Base-by-base conservation (phyloP, 169 alveolate genomes). In the Cryptosporidium parvum region DNA sequence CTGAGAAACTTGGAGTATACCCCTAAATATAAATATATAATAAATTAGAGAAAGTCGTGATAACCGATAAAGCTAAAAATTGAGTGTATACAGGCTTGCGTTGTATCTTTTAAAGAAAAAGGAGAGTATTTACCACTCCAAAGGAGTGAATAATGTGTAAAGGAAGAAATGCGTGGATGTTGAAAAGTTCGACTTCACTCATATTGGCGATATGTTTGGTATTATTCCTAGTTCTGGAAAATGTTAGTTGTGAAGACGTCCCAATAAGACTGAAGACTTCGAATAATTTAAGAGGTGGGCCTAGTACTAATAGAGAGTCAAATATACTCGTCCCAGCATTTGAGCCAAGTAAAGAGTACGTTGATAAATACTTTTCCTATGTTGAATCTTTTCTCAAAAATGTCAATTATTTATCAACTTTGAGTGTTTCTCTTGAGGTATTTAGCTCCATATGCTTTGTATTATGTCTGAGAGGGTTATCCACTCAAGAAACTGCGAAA, bases 401-500 rank as follows among this genome's bases (percentile, higher is more conserved):
- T 42, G 68, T 80, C 16, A 65, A 80, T 33, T 65, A 23, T 23
- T 65, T 44, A 21, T 45, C 59, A 31, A 80, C 89, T 2, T 18
- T 80, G 65, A 48, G 73, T 37, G 75, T 80, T 80, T 59, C 89
- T 2, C 44, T 80, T 51, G 89, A 80, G 39, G 75, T 80, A 21
- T 80, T 80, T 26, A 80, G 89, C 48, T 80, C 89, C 0, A 37
- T 93, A 67, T 91, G 93, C 69, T 94, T 94, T 69, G 91, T 94
- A 70, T 65, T 94, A 18, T 92, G 95, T 56, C 73, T 94, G 70
- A 85, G 95, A 58, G 98, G 98, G 33, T 92, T 96, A 39, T 89
- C 95, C 18, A 62, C 85, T 35, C 95, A 93, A 85, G 93, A 93
- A 80, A 94, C 98, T 35, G 95, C 98, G 23, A 94, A 95, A 80